Evolutionary conservation across 306 rosid genomes (phyloP).

Genomic region (Prosopis cineraria): DNA sequence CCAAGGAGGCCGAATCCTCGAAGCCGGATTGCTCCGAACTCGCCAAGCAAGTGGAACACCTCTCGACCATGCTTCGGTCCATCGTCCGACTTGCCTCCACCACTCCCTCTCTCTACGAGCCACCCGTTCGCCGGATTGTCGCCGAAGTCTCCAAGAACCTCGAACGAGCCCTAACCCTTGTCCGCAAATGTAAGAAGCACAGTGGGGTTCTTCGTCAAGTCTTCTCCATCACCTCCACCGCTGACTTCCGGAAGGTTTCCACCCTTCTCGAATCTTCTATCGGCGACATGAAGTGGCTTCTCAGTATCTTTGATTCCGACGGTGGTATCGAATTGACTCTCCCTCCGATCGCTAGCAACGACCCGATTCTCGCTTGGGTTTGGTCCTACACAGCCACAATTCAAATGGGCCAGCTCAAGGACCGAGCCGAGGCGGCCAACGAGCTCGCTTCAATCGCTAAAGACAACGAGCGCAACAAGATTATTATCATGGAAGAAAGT

Average conservation of each 20-base stretch:
- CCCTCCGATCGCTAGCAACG: conserved; percentile 79
- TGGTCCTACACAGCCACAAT: conserved; percentile 68
- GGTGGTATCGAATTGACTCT: conserved; percentile 60
- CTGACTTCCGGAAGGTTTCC: conserved; percentile 65
- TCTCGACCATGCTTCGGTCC: conserved; percentile 67
- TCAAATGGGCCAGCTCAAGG: conserved; percentile 74
- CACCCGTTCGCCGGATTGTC: conserved; percentile 69
- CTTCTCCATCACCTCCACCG: conserved; percentile 65
- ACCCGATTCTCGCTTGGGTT: conserved; percentile 84
- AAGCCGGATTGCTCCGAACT: conserved; percentile 62
- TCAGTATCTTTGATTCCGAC: conserved; percentile 62
- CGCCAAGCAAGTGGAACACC: conserved; percentile 57
- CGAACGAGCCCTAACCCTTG: conserved; percentile 57
- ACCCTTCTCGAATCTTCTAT: conserved; percentile 67
- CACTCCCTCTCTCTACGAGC: conserved; percentile 64
- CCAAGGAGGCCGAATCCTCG: conserved; percentile 68
- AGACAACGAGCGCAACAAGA: conserved; percentile 65
- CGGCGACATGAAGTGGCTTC: conserved; percentile 79
- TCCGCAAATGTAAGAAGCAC: conserved; percentile 65
- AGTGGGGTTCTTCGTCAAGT: conserved; percentile 74
- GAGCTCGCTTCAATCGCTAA: conserved; percentile 52
- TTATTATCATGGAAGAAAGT: conserved; percentile 77
- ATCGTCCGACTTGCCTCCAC: conserved; percentile 51
- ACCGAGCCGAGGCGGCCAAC: conserved; percentile 69
- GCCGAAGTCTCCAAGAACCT: conserved; percentile 63